Evolutionary conservation across 192 early-diverging fungal genomes (phyloP).

Genomic region (Coemansia sp.): DNA sequence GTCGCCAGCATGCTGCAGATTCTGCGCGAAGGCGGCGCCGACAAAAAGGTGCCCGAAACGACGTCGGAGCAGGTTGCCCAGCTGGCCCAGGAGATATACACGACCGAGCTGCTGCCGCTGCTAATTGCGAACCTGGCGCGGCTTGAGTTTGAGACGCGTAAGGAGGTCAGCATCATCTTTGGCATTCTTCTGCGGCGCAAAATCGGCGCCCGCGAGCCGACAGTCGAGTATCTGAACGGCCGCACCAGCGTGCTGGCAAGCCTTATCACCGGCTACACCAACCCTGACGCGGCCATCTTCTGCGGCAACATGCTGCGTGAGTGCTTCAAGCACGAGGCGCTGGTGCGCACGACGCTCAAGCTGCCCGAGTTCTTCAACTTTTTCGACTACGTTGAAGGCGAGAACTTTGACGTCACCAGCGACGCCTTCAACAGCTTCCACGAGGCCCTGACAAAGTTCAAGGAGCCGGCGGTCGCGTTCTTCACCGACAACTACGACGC

Average conservation of each 20-base stretch:
- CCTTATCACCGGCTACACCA: conserved; percentile 88
- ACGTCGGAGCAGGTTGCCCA: conserved; percentile 87
- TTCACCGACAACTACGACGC: conserved; percentile 84
- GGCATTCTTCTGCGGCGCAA: conserved; percentile 93
- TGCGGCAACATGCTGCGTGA: conserved; percentile 98
- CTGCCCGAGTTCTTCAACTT: conserved; percentile 89
- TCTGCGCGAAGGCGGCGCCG: conserved; percentile 91
- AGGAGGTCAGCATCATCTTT: conserved; percentile 97
- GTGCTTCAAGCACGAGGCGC: conserved; percentile 89
- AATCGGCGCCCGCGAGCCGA: conserved; percentile 92
- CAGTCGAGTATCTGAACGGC: conserved; percentile 89
- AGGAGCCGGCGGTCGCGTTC: conserved; percentile 84
- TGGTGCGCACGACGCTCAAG: conserved; percentile 81
- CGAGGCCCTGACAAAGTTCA: conserved; percentile 94
- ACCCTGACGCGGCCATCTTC: conserved; percentile 92
- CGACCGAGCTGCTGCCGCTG: conserved; percentile 81
- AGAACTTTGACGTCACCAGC: conserved; percentile 96
- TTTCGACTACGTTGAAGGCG: conserved; percentile 92
- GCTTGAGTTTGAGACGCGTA: conserved; percentile 90
- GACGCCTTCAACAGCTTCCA: conserved; percentile 99
- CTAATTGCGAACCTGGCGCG: conserved; percentile 84
- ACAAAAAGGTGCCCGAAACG: conserved; percentile 46
- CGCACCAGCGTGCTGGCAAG: conserved; percentile 78
- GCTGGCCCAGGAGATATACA: conserved; percentile 94
- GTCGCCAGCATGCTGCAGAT: conserved; percentile 89